Percentiles rank a stretch among this genome's conserved stretches.
These are phyloP conservation scores for Alnus glutinosa DNA, from an alignment of 306 rosid genomes.

Conservation along the genomic window DNA sequence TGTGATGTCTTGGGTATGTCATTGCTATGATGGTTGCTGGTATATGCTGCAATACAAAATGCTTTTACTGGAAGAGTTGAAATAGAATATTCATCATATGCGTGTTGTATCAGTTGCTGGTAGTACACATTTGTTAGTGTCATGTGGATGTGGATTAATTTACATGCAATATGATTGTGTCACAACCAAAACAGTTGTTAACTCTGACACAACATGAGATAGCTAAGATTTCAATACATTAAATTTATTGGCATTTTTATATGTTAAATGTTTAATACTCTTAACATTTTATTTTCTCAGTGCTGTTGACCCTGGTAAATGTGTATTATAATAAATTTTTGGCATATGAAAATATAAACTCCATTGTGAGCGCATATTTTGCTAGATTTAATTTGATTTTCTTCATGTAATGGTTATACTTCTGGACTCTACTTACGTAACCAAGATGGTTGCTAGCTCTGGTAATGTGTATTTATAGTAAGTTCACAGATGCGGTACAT, in stretches of 20 bases:
- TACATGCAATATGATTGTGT: too few species aligned
- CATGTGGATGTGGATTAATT: background rate
- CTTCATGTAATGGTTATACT: background rate
- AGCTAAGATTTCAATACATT: background rate
- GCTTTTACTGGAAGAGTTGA: background rate
- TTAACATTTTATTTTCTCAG: too few species aligned
- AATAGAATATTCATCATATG: background rate
- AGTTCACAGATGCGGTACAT: conserved; percentile 30
- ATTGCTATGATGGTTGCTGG: background rate
- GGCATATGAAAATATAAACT: background rate
- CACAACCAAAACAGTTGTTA: too few species aligned
- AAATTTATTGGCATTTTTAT: background rate
- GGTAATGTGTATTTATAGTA: background rate
- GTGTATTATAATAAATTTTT: too few species aligned
- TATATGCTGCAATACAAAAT: background rate
- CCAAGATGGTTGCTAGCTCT: background rate
- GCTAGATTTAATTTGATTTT: background rate
- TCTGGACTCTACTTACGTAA: background rate
- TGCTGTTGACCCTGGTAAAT: background rate
- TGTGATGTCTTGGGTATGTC: background rate
- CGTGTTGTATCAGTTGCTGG: background rate
- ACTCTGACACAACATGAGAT: too few species aligned
- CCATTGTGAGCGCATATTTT: background rate
- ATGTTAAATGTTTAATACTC: background rate
- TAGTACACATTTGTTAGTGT: background rate